A percentile compares a stretch with the other conserved stretches of the same genome.
phyloP scores from a whole-genome alignment of 768 basidiomycete species.

The Mycena polygramma region DNA sequence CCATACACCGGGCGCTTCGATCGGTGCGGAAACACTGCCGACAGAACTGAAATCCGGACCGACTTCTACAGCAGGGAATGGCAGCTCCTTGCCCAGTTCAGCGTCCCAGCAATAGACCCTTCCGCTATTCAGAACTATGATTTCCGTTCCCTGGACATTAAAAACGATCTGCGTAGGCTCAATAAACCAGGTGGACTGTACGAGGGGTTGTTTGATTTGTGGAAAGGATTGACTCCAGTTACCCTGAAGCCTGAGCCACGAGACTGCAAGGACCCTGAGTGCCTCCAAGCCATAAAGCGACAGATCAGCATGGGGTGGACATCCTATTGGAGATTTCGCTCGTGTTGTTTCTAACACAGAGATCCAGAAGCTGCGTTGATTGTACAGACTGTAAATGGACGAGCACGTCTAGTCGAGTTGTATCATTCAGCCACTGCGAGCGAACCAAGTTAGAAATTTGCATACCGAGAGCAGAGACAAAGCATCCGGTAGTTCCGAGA shows the following conservation, averaged over 20 bases:
- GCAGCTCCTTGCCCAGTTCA: neutral
- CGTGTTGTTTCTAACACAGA: no score
- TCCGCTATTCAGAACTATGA: conserved; percentile 17
- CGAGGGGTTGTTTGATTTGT: no score
- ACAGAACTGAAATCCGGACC: neutral
- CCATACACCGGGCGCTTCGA: conserved; percentile 4
- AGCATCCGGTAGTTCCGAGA: conserved; percentile 1
- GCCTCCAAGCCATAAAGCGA: conserved; percentile 13
- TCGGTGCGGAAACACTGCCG: conserved; percentile 6
- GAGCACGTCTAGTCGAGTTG: no score
- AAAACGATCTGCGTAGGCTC: conserved; percentile 16
- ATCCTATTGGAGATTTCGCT: no score
- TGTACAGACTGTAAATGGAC: no score
- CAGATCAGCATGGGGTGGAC: conserved; percentile 1
- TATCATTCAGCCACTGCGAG: no score
- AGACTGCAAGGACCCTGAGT: conserved; percentile 16
- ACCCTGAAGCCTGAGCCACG: conserved; percentile 18
- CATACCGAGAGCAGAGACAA: neutral
- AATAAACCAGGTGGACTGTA: neutral
- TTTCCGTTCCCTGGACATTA: conserved; percentile 29
- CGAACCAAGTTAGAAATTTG: no score
- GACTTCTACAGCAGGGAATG: conserved; percentile 15
- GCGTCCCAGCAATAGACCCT: conserved; percentile 27
- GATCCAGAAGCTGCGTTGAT: no score
- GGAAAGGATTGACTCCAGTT: conserved; percentile 28